A percentile compares a stretch with the other conserved stretches of the same genome.
Evolutionary conservation across 163 green algal species (phyloP).

Genomic region (Trebouxia gelatinosa): DNA sequence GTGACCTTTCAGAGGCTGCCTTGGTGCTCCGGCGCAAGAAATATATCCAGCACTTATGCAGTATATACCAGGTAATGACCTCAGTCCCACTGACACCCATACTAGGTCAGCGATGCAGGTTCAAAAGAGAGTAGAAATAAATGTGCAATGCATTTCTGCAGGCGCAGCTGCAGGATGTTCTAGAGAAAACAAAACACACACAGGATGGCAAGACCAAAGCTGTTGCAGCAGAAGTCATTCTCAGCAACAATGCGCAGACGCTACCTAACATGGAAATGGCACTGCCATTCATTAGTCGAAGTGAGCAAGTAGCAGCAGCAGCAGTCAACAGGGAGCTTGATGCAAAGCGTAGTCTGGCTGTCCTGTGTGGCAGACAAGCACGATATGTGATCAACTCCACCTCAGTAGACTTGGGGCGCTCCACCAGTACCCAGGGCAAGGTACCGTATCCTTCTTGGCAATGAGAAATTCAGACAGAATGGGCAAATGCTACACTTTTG

Average conservation of each 20-base stretch:
- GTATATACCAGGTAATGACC: no score
- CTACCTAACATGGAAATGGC: no score
- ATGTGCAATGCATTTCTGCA: not conserved
- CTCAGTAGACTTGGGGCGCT: conserved; percentile 39
- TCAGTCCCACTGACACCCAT: no score
- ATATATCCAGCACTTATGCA: no score
- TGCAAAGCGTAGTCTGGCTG: conserved; percentile 35
- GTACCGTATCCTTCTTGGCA: no score
- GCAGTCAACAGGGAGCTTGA: conserved; percentile 22
- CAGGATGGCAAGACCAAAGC: no score
- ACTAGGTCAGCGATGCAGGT: not conserved
- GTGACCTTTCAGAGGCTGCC: no score
- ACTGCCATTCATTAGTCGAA: not conserved
- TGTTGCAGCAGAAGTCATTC: no score
- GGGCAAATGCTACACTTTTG: not conserved
- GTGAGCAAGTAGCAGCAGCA: conserved; percentile 9
- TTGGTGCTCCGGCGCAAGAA: no score
- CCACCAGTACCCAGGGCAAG: conserved; percentile 39
- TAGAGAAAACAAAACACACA: no score
- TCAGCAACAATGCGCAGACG: no score
- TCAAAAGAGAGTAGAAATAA: not conserved
- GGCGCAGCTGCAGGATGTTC: not conserved
- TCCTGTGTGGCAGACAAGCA: conserved; percentile 29
- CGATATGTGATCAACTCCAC: conserved; percentile 42
- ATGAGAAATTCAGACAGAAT: no score